Evolutionary conservation across 2,329 filamentous ascomycete species (phyloP), one percentile per base, ranked within the genome.

Genomic region (Orbilia blumenaviensis): DNA sequence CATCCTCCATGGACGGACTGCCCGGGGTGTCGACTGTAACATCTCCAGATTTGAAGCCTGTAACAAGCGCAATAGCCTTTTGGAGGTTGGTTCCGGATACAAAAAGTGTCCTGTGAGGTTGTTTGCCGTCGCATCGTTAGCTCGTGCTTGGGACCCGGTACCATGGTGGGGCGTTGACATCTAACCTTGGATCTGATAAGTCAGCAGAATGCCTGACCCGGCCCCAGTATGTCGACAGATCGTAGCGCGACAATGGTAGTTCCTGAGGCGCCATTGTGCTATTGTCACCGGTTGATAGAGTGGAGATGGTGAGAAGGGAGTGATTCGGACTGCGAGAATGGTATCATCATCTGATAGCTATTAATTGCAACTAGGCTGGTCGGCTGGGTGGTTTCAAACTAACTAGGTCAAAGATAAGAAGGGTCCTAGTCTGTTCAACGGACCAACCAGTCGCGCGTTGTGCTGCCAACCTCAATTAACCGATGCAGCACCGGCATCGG

Each of bases 221-320:
- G 79, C 95, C 95, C 92, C 92, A 95, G 85, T 99, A 99, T 52
- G 94, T 97, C 82, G 84, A 89, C 81, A 99, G 87, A 82, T 99
- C 92, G 88, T 96, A 94, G 84, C 93, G 93, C 66, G 95, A 99
- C 68, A 90, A 89, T 77, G 95, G 95, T 78, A 97, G 87, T 83
- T 97, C 93, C 83, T 94, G 91, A n/a, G 73, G 67, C 79, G 66
- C 54, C 61, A 72, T 77, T 71, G 48, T 46, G 58, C 34, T 66
- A 12, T 50, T 7, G 48, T 75, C 64, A 76, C 25, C 72, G 58
- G 56, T 56, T 34, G 42, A 42, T 32, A 27, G n/a, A 14, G 27
- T 34, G 34, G 27, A 29, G 7, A 42, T 27, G 16, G 6, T n/a
- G 50, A 56, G 32, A 44, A 44, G 29, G 14, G 36, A 32, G 48